Evolutionary conservation across 495 filamentous ascomycete species (phyloP).

Genomic region (Penicillium silybi): DNA sequence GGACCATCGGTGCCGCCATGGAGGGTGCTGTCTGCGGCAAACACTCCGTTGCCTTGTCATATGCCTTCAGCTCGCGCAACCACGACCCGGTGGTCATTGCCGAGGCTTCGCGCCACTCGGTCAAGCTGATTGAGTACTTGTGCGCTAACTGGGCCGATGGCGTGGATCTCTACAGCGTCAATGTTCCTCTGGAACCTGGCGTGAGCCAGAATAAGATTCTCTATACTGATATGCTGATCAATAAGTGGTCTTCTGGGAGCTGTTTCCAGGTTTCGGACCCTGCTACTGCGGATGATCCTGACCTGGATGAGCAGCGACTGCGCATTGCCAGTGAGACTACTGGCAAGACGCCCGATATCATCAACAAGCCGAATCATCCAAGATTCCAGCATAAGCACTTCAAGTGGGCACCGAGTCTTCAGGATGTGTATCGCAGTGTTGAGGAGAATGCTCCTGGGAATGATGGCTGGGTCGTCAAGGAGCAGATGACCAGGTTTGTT

Average conservation of each 20-base stretch:
- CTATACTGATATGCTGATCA: slow-evolving; percentile 81
- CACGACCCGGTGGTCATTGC: slow-evolving; percentile 77
- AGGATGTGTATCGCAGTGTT: slow-evolving; percentile 80
- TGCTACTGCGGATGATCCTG: slow-evolving; percentile 34
- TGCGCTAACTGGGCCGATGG: slow-evolving; percentile 66
- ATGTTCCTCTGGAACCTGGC: slow-evolving; percentile 73
- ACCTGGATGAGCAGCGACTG: slow-evolving; percentile 59
- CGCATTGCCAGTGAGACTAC: slow-evolving; percentile 51
- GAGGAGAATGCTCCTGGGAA: slow-evolving; percentile 76
- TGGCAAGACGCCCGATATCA: slow-evolving; percentile 15
- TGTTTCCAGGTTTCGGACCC: slow-evolving; percentile 69
- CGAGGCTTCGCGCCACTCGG: slow-evolving; percentile 64
- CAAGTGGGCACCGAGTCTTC: slow-evolving; percentile 86
- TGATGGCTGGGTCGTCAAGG: slow-evolving; percentile 91
- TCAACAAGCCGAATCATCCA: slow-evolving; percentile 22
- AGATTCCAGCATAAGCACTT: slow-evolving; percentile 77
- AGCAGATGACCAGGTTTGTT: slow-evolving; percentile 80
- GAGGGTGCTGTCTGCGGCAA: slow-evolving; percentile 83
- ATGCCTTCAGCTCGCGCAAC: slow-evolving; percentile 77
- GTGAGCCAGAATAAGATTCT: slow-evolving; percentile 65
- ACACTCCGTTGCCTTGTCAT: slow-evolving; percentile 76
- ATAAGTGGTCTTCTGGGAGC: slow-evolving; percentile 76
- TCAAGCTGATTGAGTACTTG: slow-evolving; percentile 74
- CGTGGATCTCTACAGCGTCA: slow-evolving; percentile 81
- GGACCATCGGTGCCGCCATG: slow-evolving; percentile 86